Conservation (phyloP, 192 early-diverging fungal species). For the Chytriomyces hyalinus region DNA sequence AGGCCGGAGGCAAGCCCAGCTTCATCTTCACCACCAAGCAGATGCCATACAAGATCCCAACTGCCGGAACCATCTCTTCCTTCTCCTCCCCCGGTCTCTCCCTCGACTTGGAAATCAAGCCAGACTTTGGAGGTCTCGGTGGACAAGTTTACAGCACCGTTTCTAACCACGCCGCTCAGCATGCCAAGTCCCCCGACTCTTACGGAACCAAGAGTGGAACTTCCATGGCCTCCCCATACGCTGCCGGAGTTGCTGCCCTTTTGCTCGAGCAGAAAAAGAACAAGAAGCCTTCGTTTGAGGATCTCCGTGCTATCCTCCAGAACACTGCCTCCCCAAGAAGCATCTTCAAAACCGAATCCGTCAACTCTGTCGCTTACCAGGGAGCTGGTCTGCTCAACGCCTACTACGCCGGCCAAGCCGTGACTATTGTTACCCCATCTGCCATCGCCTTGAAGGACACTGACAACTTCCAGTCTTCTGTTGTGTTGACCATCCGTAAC, state of each 20-base stretch:
- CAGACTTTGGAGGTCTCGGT: constrained; percentile 49
- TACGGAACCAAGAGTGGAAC: constrained; percentile 62
- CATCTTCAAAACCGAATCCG: constrained; percentile 44
- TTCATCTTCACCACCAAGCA: constrained; percentile 56
- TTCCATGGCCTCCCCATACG: constrained; percentile 81
- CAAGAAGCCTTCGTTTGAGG: constrained; percentile 35
- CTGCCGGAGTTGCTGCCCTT: constrained; percentile 74
- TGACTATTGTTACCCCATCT: constrained; percentile 57
- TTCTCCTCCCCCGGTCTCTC: constrained; percentile 80
- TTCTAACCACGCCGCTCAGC: constrained; percentile 22
- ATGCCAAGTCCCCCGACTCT: neutral
- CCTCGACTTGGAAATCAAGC: constrained; percentile 69
- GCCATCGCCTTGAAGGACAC: constrained; percentile 47
- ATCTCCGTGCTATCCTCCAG: constrained; percentile 48
- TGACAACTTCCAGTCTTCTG: constrained; percentile 4
- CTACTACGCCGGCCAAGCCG: constrained; percentile 59
- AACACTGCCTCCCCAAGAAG: constrained; percentile 56
- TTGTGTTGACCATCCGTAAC: constrained; percentile 38
- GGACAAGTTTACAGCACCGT: constrained; percentile 44
- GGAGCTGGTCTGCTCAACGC: constrained; percentile 82
- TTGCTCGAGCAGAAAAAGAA: constrained; percentile 52
- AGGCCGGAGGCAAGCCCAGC: constrained; percentile 32
- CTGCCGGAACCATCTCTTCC: constrained; percentile 68
- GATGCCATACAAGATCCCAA: constrained; percentile 47
- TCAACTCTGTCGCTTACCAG: constrained; percentile 67